phyloP scores from a whole-genome alignment of 129 eudicot species.

The Flaveria sonorensis region DNA sequence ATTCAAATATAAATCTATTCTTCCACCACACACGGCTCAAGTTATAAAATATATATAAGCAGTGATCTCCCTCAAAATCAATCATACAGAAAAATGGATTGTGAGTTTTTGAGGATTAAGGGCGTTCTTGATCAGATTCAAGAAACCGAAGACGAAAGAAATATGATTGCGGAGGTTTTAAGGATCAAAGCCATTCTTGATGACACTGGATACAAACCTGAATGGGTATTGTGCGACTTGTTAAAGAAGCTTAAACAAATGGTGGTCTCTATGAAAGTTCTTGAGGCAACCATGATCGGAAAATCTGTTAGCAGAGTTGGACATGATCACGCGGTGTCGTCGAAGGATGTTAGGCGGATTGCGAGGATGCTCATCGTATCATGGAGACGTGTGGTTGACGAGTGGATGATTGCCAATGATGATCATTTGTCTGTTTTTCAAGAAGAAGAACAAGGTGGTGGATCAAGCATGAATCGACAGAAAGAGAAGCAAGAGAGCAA shows the following conservation, averaged over 20 bases:
- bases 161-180: background rate
- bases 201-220: background rate
- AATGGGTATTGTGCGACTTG: background rate
- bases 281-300: slow-evolving; percentile 6
- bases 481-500: background rate
- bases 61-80: no score
- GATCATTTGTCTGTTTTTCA: background rate
- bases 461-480: background rate
- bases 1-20: no score
- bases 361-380: background rate
- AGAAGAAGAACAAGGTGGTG: background rate
- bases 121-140: background rate
- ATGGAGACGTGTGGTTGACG: background rate
- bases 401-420: background rate
- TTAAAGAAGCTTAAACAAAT: background rate
- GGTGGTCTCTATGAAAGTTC: background rate
- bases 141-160: background rate
- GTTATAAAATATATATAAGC: no score
- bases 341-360: background rate
- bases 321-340: background rate
- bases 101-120: background rate
- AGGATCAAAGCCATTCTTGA: slow-evolving; percentile 5
- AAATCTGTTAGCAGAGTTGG: background rate
- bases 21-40: no score
- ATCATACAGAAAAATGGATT: background rate